Base-by-base conservation (phyloP, 148 eudicot genomes). In the Salicornia ramosissima region DNA sequence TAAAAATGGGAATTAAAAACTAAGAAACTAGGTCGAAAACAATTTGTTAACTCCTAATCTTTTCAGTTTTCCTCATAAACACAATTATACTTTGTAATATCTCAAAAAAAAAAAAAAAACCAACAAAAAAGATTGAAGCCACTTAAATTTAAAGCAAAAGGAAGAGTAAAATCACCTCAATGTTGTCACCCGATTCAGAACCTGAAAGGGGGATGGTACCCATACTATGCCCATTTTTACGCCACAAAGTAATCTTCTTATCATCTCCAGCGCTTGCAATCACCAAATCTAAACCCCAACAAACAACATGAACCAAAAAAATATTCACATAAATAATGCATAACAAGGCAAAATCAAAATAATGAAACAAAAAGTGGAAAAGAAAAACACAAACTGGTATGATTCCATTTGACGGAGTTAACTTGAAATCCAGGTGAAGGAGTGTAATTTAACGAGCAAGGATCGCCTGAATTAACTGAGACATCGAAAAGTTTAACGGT, bases 181-280 rank as follows among this genome's bases (percentile, higher is more conserved):
- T 78, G 60, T 68, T 84, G 49, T 92, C 91, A n/a, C 86, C 87
- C 13, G 77, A 77, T 53, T 86, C 91, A 26, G 78, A 51, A 50
- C 83, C 83, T 24, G 83, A 79, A 31, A 74, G 68, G 0, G 97
- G 97, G 74, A 93, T 72, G 29, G 91, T 85, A 42, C 96, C 91
- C 90, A 93, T 64, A 67, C 81, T 77, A 65, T 88, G 90, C 47
- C 98, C 98, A 72, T 84, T 88, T 60, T 83, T 85, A 68, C 86
- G 86, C 96, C 96, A 88, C 39, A 93, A 64, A 12, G 90, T 81
- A 60, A 93, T 87, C 85, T 79, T 86, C 70, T 85, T 84, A 72
- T 93, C 96, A 10, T 93, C 95, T 24, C 98, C 98, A 3, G 90
- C 98, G 78, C 96, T 93, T 31, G 98, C 96, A 83, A 93, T 85